These are phyloP conservation scores for Tetragonia tetragonoides DNA, from an alignment of 148 eudicot species.

Conservation along the genomic window DNA sequence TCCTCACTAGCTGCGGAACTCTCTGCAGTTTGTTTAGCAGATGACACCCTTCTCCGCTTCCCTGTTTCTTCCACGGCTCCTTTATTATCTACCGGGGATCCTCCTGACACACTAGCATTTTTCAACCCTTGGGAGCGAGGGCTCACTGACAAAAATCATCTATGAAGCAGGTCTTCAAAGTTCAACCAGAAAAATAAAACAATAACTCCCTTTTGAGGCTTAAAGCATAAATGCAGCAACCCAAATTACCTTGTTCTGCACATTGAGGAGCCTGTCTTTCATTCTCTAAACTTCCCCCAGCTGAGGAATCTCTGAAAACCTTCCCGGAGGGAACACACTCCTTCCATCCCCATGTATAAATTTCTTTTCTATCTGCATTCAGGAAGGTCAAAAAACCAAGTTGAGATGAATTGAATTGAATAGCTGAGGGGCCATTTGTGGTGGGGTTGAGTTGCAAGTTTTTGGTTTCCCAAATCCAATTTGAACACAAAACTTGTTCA, in stretches of 20 bases:
- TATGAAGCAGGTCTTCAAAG: conserved; percentile 33
- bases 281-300: conserved; percentile 51
- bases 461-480: too few species aligned
- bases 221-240: conserved; percentile 1
- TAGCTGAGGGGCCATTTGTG: background rate
- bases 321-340: conserved; percentile 95
- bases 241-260: conserved; percentile 66
- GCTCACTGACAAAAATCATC: conserved; percentile 58
- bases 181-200: conserved; percentile 19
- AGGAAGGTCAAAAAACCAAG: background rate
- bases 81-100: conserved; percentile 40
- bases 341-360: conserved; percentile 99
- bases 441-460: too few species aligned
- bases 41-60: conserved; percentile 75
- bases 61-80: conserved; percentile 64
- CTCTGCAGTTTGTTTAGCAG: conserved; percentile 68
- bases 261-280: conserved; percentile 41
- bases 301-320: conserved; percentile 61
- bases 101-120: conserved; percentile 48
- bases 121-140: conserved; percentile 64
- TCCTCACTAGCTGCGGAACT: conserved; percentile 69
- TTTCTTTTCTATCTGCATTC: conserved; percentile 64
- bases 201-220: conserved; percentile 8
- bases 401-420: background rate
- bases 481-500: too few species aligned